These are phyloP conservation scores for Chalaropsis ovoidea DNA, from an alignment of 2,329 filamentous ascomycete genomes.

Conservation along the genomic window DNA sequence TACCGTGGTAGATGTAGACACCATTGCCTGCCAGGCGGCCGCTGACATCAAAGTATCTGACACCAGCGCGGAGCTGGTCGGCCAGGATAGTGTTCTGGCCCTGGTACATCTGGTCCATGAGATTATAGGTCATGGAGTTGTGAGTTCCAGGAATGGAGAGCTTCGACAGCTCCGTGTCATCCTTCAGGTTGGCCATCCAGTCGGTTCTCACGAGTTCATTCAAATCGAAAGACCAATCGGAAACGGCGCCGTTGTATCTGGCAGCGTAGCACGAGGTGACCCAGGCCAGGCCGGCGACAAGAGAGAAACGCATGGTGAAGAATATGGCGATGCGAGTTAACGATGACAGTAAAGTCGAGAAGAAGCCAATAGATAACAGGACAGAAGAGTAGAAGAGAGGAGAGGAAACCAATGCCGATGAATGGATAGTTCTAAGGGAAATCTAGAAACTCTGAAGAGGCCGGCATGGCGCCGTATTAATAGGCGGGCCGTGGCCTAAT, in stretches of 20 bases:
- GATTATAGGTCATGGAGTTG: slow-evolving; percentile 43
- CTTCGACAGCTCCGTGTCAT: slow-evolving; percentile 35
- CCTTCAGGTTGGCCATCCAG: slow-evolving; percentile 39
- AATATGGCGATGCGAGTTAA: background rate
- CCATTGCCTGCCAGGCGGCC: slow-evolving; percentile 36
- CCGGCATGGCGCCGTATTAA: background rate
- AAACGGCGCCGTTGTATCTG: background rate
- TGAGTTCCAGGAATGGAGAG: slow-evolving; percentile 45
- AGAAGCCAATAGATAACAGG: background rate
- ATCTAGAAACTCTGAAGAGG: background rate
- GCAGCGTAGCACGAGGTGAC: background rate
- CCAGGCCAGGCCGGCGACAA: background rate
- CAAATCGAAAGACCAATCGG: slow-evolving; percentile 35
- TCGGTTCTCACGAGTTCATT: slow-evolving; percentile 27
- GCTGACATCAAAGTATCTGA: slow-evolving; percentile 44
- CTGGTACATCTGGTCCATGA: slow-evolving; percentile 30
- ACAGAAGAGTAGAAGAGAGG: background rate
- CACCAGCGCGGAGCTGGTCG: slow-evolving; percentile 38
- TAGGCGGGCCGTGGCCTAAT: background rate
- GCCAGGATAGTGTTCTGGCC: slow-evolving; percentile 40
- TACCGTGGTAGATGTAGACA: slow-evolving; percentile 41
- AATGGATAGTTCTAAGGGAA: background rate
- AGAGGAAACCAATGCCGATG: background rate
- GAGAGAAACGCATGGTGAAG: background rate
- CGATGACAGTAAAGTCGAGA: background rate